Evolutionary conservation across 208 protist genomes (phyloP), one percentile per base, ranked within the genome.

Genomic region (Leishmania guyanensis): DNA sequence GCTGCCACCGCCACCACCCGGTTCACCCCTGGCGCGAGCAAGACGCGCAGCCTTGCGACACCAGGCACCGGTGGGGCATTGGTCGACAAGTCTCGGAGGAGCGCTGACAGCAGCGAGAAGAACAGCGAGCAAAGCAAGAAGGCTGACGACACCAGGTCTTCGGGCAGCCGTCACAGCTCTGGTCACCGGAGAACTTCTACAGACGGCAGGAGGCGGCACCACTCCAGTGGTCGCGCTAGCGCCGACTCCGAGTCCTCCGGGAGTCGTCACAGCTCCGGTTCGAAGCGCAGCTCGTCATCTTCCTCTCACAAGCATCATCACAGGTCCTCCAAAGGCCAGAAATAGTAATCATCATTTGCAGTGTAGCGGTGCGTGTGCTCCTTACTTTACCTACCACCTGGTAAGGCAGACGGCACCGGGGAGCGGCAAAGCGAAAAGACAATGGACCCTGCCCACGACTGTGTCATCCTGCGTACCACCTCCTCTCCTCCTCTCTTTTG

Each of bases 251-350:
- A 71, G 14, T 81, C 82, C 29, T 79, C 76, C 20, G 62, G 77
- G 77, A 86, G 82, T 69, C 72, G 73, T n/a, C 79, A 74, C 56
- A 75, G 81, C 76, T 64, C 77, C 22, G 71, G 69, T n/a, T 50
- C 69, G 26, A 68, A 71, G 48, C 83, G 39, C 43, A 77, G 73
- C 29, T 43, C 71, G 5, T 48, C 26, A 33, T 60, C 71, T 10
- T 60, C 50, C 0, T 53, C 43, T 29, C 50, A 77, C 60, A 50
- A 64, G 14, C 69, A 81, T 77, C 82, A 68, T 69, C 54, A 73
- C 62, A 58, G 53, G 0, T 83, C 81, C 39, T 80, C 74, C 36
- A 83, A 78, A 26, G 70, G 43, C 12, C 78, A 87, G 81, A 83
- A 76, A 64, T 80, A 73, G 36, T 39, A 39, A 39, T 39, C 36